Evolutionary conservation across 2,329 filamentous ascomycete genomes (phyloP).

Genomic region (Alternaria arborescens): DNA sequence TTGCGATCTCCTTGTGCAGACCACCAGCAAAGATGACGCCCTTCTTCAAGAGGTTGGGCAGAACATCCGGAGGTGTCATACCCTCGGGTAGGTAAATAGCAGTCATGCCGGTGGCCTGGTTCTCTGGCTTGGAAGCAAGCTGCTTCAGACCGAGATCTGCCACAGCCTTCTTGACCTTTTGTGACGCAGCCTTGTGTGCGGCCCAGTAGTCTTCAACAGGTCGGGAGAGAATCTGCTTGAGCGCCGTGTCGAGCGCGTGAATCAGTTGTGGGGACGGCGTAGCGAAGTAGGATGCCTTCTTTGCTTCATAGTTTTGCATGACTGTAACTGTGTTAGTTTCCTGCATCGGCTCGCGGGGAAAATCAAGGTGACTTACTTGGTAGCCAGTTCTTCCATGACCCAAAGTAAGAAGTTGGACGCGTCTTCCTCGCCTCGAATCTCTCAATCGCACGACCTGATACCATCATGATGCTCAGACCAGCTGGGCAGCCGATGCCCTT

Average conservation of each 20-base stretch:
- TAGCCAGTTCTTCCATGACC: constrained; percentile 95
- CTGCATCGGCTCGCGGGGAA: not conserved
- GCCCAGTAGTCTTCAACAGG: constrained; percentile 85
- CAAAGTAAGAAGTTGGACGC: constrained; percentile 88
- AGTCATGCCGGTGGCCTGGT: constrained; percentile 98
- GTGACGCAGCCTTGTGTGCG: constrained; percentile 78
- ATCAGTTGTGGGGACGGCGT: constrained; percentile 95
- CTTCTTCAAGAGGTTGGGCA: constrained; percentile 84
- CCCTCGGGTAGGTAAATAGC: constrained; percentile 93
- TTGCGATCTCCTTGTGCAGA: constrained; percentile 92
- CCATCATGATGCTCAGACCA: constrained; percentile 92
- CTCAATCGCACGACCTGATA: constrained; percentile 86
- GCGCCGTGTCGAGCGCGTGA: constrained; percentile 87
- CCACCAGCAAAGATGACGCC: constrained; percentile 95
- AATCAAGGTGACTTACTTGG: constrained; percentile 66
- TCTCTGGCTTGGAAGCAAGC: constrained; percentile 82
- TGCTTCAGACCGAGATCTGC: constrained; percentile 84
- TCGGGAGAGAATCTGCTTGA: constrained; percentile 83
- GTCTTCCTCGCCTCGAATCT: constrained; percentile 81
- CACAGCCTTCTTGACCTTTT: constrained; percentile 86
- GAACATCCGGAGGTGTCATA: constrained; percentile 79
- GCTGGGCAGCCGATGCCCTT: constrained; percentile 97
- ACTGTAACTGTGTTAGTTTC: constrained; percentile 61
- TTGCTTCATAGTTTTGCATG: constrained; percentile 98
- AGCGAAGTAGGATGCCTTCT: constrained; percentile 97